Conservation (phyloP, 208 protist species). For the Acanthamoeba triangularis region DNA sequence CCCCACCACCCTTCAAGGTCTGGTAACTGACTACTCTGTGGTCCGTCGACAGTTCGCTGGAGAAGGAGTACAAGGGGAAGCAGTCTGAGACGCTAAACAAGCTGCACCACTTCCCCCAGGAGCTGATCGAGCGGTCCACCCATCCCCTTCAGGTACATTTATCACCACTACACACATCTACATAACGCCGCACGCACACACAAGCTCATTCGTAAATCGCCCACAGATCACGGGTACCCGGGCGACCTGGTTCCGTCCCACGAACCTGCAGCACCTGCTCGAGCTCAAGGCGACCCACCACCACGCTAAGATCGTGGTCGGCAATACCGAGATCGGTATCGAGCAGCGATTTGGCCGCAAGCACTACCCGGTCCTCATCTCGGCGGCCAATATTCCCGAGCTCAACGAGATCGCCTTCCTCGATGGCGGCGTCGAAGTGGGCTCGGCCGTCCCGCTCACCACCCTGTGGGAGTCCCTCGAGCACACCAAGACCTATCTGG, state of each 20-base stretch:
- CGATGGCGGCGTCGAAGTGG: slow-evolving; percentile 69
- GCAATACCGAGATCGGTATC: slow-evolving; percentile 92
- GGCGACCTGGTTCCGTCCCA: slow-evolving; percentile 87
- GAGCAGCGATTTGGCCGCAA: slow-evolving; percentile 88
- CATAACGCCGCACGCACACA: neutral
- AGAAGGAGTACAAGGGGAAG: neutral
- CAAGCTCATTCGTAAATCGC: too few relatives aligned
- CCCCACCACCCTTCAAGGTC: neutral
- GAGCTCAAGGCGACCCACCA: slow-evolving; percentile 79
- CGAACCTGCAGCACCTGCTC: slow-evolving; percentile 83
- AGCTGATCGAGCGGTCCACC: neutral
- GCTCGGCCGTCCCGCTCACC: slow-evolving; percentile 83
- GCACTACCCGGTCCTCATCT: slow-evolving; percentile 83
- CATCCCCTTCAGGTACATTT: slow-evolving; percentile 21
- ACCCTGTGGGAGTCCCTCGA: slow-evolving; percentile 77
- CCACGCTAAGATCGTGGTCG: slow-evolving; percentile 87
- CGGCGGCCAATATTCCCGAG: slow-evolving; percentile 84
- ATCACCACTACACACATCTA: neutral
- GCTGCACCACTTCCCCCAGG: slow-evolving; percentile 39
- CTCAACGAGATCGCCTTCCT: slow-evolving; percentile 76
- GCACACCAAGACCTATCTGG: neutral
- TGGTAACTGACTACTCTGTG: neutral
- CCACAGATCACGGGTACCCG: slow-evolving; percentile 66
- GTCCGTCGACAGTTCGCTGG: neutral
- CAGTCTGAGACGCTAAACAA: neutral